Base-by-base conservation (phyloP, 1,284 basidiomycete species). In the Leccinum subrobustum region DNA sequence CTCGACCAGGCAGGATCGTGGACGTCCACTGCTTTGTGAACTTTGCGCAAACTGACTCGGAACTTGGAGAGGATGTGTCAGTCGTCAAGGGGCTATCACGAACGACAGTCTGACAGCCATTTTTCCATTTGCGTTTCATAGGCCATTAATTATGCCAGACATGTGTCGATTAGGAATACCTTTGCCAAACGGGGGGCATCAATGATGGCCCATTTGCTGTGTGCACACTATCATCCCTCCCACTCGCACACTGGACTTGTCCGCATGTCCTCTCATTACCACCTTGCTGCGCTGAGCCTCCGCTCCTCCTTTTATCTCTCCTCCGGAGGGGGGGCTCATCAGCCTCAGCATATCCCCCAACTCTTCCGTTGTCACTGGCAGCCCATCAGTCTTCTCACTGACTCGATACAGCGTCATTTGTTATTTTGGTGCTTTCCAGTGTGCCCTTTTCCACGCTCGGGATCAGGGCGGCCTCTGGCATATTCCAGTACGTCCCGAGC, bases 361-460 rank as follows among this genome's bases (percentile, higher is more conserved):
- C 18, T 16, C 53, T 48, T 63, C 57, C 62, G 37, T 61, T 50
- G 54, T 27, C 31, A 23, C 25, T 44, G 18, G 29, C 56, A 35
- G 31, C 39, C 16, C 42, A 18, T 52, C 58, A 59, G 35, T 44
- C 42, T 4, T 27, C 39, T 23, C 57, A 14, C 58, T 35, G 5
- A 33, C 57, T 58, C 39, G 20, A 42, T 44, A 64, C 50, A 50
- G 52, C 52, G 11, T 35, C 53, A 20, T 54, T 59, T 57, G 16
- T 57, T 64, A 29, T 63, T 66, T 60, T 44, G 12, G 48, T 37
- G 37, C 20, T 54, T 54, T 6, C 35, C 35, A 37, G 35, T 37
- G 67, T 61, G 3, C 62, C 61, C 62, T 72, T 75, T 72, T 73
- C 71, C 73, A 72, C 71, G 71, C 62, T 70, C 55, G 63, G 71